Evolutionary conservation across 2,329 filamentous ascomycete species (phyloP).

Genomic region (Fusarium tuaranense): DNA sequence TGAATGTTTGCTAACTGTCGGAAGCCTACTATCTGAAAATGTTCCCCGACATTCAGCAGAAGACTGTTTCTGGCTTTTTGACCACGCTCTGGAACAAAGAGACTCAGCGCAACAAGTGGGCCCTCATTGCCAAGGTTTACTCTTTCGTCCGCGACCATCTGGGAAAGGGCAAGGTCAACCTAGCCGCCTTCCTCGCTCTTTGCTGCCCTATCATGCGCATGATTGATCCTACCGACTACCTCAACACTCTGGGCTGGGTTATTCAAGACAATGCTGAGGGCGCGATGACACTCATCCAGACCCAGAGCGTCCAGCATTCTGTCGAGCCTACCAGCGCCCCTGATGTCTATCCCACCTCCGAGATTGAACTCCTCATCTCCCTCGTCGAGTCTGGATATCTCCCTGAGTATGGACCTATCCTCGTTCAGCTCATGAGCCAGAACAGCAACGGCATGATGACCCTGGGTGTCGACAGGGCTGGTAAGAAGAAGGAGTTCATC

Average conservation of each 20-base stretch:
- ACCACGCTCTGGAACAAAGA: slow-evolving; percentile 63
- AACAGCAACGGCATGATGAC: slow-evolving; percentile 43
- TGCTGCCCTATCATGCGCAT: slow-evolving; percentile 61
- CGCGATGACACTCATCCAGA: slow-evolving; percentile 24
- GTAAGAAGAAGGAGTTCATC: slow-evolving; percentile 38
- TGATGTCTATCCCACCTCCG: slow-evolving; percentile 40
- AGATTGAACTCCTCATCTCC: slow-evolving; percentile 38
- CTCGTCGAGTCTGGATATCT: slow-evolving; percentile 44
- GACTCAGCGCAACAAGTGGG: slow-evolving; percentile 63
- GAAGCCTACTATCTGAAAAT: slow-evolving; percentile 60
- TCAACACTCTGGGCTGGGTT: slow-evolving; percentile 59
- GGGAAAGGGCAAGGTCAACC: slow-evolving; percentile 58
- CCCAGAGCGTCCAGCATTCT: not conserved
- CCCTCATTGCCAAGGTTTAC: slow-evolving; percentile 65
- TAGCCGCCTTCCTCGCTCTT: slow-evolving; percentile 60
- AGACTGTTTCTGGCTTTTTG: slow-evolving; percentile 63
- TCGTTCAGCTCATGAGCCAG: slow-evolving; percentile 39
- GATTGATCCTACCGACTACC: slow-evolving; percentile 57
- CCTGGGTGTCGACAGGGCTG: slow-evolving; percentile 1
- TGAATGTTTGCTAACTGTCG: not conserved
- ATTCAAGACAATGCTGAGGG: slow-evolving; percentile 48
- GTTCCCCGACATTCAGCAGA: slow-evolving; percentile 62
- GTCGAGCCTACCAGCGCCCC: not conserved
- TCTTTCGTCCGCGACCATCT: slow-evolving; percentile 64
- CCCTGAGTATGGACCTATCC: slow-evolving; percentile 30